A percentile compares a stretch with the other conserved stretches of the same genome.
These are phyloP conservation scores for Myxozyma monticola DNA, from an alignment of 805 yeast species.

Conservation along the genomic window DNA sequence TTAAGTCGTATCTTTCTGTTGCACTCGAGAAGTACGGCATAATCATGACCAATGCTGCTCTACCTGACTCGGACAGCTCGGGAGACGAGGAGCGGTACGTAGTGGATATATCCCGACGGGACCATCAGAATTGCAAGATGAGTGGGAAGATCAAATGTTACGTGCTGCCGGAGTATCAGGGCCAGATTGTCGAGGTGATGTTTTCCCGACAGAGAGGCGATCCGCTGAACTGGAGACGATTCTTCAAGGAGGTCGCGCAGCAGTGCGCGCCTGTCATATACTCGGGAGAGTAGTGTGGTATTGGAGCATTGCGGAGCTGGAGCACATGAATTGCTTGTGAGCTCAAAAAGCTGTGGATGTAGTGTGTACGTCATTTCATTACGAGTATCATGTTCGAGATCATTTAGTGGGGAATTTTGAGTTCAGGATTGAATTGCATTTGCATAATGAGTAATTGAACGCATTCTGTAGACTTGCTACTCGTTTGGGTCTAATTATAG, in stretches of 20 bases:
- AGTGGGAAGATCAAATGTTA: slow-evolving; percentile 31
- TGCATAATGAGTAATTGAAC: no score
- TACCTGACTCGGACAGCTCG: slow-evolving; percentile 3
- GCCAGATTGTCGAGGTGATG: slow-evolving; percentile 47
- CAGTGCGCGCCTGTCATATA: slow-evolving; percentile 42
- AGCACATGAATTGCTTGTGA: no score
- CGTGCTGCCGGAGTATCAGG: slow-evolving; percentile 10
- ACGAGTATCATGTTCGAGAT: no score
- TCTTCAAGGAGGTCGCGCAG: slow-evolving; percentile 58
- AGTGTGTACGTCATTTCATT: no score
- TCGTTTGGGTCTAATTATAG: no score
- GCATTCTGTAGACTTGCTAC: no score
- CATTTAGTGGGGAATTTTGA: no score
- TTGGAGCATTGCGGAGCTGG: no score
- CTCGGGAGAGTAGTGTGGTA: no score
- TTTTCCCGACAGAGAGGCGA: slow-evolving; percentile 62
- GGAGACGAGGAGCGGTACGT: slow-evolving; percentile 32
- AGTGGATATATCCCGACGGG: slow-evolving; percentile 13
- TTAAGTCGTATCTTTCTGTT: slow-evolving; percentile 46
- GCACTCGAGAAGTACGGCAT: slow-evolving; percentile 47
- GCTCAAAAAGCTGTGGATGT: no score
- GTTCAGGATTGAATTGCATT: no score
- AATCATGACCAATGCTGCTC: not conserved
- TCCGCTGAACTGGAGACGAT: slow-evolving; percentile 71
- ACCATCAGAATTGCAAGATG: slow-evolving; percentile 31